These are phyloP conservation scores for Colletotrichum sp. DNA, from an alignment of 2,329 filamentous ascomycete genomes.

Conservation along the genomic window DNA sequence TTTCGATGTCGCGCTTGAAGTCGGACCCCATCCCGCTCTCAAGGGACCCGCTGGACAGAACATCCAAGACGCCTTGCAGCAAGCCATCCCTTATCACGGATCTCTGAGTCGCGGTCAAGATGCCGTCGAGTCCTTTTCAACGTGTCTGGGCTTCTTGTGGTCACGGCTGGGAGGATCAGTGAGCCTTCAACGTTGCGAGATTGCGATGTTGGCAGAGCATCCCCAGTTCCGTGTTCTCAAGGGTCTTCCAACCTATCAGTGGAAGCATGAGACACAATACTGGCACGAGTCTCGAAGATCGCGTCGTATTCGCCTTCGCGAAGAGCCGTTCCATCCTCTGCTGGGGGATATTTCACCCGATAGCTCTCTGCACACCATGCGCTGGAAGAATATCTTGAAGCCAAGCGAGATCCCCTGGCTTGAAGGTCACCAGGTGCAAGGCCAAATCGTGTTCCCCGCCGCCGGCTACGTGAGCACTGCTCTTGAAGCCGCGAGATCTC, in stretches of 20 bases:
- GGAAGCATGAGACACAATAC: not conserved
- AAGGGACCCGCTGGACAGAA: constrained; percentile 40
- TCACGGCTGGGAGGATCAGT: constrained; percentile 20
- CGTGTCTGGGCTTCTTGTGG: constrained; percentile 20
- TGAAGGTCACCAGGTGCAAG: constrained; percentile 36
- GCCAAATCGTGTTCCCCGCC: constrained; percentile 41
- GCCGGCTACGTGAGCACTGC: constrained; percentile 42
- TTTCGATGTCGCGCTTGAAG: constrained; percentile 28
- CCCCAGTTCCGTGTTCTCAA: not conserved
- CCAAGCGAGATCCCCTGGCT: constrained; percentile 40
- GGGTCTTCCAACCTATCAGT: not conserved
- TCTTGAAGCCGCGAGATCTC: constrained; percentile 26
- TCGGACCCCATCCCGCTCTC: constrained; percentile 43
- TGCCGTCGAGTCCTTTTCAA: constrained; percentile 23
- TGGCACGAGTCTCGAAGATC: not conserved
- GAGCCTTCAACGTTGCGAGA: not conserved
- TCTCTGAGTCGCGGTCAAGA: constrained; percentile 21
- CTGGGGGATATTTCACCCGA: not conserved
- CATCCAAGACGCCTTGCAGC: not conserved
- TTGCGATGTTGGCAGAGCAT: not conserved
- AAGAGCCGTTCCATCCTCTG: not conserved
- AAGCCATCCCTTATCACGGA: constrained; percentile 27
- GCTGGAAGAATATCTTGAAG: constrained; percentile 29
- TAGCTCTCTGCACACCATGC: not conserved
- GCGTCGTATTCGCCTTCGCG: too few relatives aligned